Base-by-base conservation (phyloP, 345 rosid genomes). In the Aquilaria malaccensis region DNA sequence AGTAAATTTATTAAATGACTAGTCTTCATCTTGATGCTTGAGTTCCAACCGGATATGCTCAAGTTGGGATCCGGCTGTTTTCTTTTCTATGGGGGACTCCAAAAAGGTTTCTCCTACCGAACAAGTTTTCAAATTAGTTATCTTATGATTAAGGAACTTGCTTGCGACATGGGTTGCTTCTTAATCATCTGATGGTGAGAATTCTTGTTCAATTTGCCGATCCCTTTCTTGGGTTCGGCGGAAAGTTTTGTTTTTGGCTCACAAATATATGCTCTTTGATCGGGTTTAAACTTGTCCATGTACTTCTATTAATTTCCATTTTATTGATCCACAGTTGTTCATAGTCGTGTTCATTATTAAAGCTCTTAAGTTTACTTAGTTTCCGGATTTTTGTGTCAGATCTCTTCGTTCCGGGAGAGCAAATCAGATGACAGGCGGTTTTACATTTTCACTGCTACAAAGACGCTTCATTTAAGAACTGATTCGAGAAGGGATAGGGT, bases 361-460 rank as follows among this genome's bases (percentile, higher is more conserved):
- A 22, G 56, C 41, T 32, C 45, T 56, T 41, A 50, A 33, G 33
- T 65, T 50, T 11, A 37, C 43, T 7, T 7, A 7, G 43, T 3
- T 3, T 3, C 37, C 31, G 4, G 11, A 58, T 71, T 82, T 52
- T 58, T 73, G 55, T 67, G 55, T 72, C 93, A 94, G 99, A 82
- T 91, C 61, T 90, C 96, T 0, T 94, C 99, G 48, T 94, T 90
- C 76, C 79, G 99, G 48, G 99, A 90, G 80, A 94, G 99, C 89
- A 94, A 83, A 73, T 90, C 97, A 4, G 99, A 94, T 62, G 91
- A 88, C 63, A 69, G 85, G 79, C 80, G 84, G 68, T 92, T 92
- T 68, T 92, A 92, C 78, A 85, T 94, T 71, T 88, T 94, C 64
- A 94, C 97, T 65, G 96, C 97, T 31, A 90, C 97, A 13, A 94